Percentiles rank a stretch among this genome's conserved stretches.
Evolutionary conservation across 257 asterid species (phyloP).

Genomic region (Asclepias syriaca): DNA sequence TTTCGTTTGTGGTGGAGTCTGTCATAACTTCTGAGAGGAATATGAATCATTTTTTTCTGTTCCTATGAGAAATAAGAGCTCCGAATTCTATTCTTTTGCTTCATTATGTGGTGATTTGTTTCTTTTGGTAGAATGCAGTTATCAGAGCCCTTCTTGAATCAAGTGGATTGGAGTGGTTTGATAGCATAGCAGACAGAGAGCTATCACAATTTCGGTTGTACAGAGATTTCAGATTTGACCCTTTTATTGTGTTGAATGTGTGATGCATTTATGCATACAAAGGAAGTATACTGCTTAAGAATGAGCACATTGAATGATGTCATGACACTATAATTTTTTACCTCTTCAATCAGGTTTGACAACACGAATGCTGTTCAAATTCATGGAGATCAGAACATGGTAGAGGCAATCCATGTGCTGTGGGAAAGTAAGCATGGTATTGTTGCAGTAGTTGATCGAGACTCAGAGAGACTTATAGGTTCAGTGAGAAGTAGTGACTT

Average conservation of each 20-base stretch:
- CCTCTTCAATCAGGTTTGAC: slow-evolving; percentile 8
- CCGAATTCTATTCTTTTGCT: background rate
- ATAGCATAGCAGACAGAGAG: slow-evolving; percentile 12
- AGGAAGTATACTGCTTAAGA: background rate
- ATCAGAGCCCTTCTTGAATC: slow-evolving; percentile 16
- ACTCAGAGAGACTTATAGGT: slow-evolving; percentile 7
- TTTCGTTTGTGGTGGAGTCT: background rate
- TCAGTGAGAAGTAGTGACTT: slow-evolving; percentile 15
- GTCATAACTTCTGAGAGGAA: background rate
- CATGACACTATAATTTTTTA: background rate
- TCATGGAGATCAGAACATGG: slow-evolving; percentile 13
- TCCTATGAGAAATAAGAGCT: background rate
- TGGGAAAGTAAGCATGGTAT: slow-evolving; percentile 10
- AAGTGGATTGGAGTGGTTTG: slow-evolving; percentile 21
- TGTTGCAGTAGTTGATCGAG: slow-evolving; percentile 12
- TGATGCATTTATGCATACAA: background rate
- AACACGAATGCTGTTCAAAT: slow-evolving; percentile 8
- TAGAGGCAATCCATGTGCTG: slow-evolving; percentile 12
- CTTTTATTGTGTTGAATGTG: background rate
- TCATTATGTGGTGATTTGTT: background rate
- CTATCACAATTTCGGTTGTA: slow-evolving; percentile 14
- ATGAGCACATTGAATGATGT: background rate
- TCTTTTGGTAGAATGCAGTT: slow-evolving; percentile 16
- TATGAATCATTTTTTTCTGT: background rate
- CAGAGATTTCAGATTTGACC: background rate